Evolutionary conservation across 192 early-diverging fungal genomes (phyloP).

Genomic region (Funneliformis mosseae): DNA sequence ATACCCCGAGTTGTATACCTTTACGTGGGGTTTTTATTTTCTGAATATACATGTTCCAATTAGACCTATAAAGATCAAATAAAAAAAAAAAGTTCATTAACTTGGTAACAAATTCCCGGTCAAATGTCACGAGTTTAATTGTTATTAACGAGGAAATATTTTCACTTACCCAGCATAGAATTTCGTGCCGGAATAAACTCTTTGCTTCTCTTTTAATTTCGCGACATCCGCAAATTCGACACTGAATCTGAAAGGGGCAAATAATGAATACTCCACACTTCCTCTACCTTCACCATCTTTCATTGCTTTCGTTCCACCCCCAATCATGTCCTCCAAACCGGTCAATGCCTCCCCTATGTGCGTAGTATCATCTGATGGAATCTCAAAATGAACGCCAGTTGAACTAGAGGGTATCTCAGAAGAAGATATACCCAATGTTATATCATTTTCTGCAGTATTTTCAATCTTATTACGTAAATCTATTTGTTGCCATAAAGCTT

Average conservation of each 20-base stretch:
- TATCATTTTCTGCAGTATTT: conserved; percentile 39
- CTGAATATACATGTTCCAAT: conserved; percentile 63
- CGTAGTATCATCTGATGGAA: conserved; percentile 32
- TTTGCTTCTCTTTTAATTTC: conserved; percentile 42
- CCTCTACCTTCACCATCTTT: conserved; percentile 35
- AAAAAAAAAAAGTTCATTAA: too few relatives aligned
- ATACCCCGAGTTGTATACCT: conserved; percentile 51
- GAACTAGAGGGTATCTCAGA: conserved; percentile 22
- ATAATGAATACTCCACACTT: conserved; percentile 41
- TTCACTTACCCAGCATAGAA: conserved; percentile 57
- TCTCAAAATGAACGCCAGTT: conserved; percentile 26
- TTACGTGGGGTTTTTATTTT: conserved; percentile 47
- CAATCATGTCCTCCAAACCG: conserved; percentile 32
- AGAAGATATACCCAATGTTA: conserved; percentile 35
- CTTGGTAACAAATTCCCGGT: neutral
- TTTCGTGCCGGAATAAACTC: conserved; percentile 46
- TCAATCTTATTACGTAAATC: conserved; percentile 51
- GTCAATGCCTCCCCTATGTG: conserved; percentile 32
- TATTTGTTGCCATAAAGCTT: conserved; percentile 58
- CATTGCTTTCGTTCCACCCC: conserved; percentile 32
- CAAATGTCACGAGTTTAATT: too few relatives aligned
- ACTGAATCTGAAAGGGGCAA: conserved; percentile 57
- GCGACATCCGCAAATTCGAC: conserved; percentile 50
- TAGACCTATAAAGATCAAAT: conserved; percentile 43
- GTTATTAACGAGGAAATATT: too few relatives aligned